A percentile compares a stretch with the other conserved stretches of the same genome.
phyloP scores from a whole-genome alignment of 352 stramenopile species.

The Pythium vanterpoolii region DNA sequence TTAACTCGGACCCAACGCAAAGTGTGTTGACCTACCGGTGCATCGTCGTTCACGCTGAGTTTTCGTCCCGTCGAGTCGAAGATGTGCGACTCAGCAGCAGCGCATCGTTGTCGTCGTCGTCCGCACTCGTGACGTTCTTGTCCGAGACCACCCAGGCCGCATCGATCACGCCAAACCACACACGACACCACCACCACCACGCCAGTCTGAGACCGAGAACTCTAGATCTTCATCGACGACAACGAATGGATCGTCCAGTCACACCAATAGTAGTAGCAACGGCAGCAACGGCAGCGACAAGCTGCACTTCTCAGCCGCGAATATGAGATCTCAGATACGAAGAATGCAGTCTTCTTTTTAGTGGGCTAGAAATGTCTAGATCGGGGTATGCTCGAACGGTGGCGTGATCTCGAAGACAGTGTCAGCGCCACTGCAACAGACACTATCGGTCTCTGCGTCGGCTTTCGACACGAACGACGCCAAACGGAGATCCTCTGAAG shows the following conservation, averaged over 20 bases:
- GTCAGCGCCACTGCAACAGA: not conserved
- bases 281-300: not conserved
- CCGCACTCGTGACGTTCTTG: not conserved
- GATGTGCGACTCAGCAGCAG: slow-evolving; percentile 24
- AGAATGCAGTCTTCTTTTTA: not conserved
- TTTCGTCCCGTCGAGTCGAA: not conserved
- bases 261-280: slow-evolving; percentile 2
- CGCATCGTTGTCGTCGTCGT: slow-evolving; percentile 12
- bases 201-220: not conserved
- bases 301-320: slow-evolving; percentile 4
- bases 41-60: too few relatives aligned
- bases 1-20: not conserved
- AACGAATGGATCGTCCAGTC: not conserved
- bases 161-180: not conserved
- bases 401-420: not conserved
- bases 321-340: not conserved
- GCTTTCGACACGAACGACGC: not conserved
- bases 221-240: not conserved
- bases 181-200: not conserved
- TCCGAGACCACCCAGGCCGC: slow-evolving; percentile 1
- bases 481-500: not conserved
- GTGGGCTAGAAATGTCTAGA: not conserved
- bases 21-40: slow-evolving; percentile 27
- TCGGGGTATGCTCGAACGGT: not conserved
- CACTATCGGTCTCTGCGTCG: not conserved